Conservation (phyloP, 1,139 yeast genomes). For the Debaryomycetaceae sp. region DNA sequence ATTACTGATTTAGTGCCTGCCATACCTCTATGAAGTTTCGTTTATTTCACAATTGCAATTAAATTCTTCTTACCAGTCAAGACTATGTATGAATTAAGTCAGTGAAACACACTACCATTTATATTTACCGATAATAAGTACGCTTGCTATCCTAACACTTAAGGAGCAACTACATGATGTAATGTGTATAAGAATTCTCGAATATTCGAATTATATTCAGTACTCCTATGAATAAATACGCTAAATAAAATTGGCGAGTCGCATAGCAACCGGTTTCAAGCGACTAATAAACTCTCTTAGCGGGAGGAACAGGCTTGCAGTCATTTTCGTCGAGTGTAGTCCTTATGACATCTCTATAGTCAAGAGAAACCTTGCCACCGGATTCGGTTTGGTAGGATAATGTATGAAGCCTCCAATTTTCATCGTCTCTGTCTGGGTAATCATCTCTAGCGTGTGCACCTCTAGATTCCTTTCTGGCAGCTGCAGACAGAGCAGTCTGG, state of each 20-base stretch:
- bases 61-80: neutral
- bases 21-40: slow-evolving; percentile 1
- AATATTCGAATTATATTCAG: neutral
- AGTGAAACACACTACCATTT: neutral
- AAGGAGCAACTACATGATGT: neutral
- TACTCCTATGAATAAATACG: neutral
- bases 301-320: slow-evolving; percentile 96
- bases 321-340: slow-evolving; percentile 87
- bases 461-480: slow-evolving; percentile 95
- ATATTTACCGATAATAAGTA: neutral
- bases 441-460: slow-evolving; percentile 99
- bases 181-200: neutral
- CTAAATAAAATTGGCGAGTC: neutral
- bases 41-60: neutral
- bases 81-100: neutral
- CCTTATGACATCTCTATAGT: slow-evolving; percentile 82
- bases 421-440: slow-evolving; percentile 93
- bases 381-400: slow-evolving; percentile 80
- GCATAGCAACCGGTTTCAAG: neutral
- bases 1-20: slow-evolving; percentile 13
- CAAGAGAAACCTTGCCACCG: slow-evolving; percentile 72
- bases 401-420: slow-evolving; percentile 96
- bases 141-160: too few species aligned
- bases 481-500: slow-evolving; percentile 93
- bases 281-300: slow-evolving; percentile 80